Base-by-base conservation (phyloP, 1,284 basidiomycete species). In the Earliella scabrosa region DNA sequence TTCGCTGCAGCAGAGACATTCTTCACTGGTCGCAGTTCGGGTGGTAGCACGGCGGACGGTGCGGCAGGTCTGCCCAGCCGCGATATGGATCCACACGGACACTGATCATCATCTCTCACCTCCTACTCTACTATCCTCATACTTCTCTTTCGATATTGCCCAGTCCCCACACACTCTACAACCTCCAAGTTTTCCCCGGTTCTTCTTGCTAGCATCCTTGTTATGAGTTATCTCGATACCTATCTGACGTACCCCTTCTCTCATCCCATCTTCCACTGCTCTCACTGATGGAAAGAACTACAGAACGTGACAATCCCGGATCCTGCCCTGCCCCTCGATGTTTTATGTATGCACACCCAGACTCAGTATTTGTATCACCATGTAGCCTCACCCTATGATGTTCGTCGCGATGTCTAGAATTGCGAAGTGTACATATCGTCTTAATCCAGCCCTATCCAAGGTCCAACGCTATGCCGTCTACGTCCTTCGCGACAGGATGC, bases 1-100 rank as follows among this genome's bases (percentile, higher is more conserved):
- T 68, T 89, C 50, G 83, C 77, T 54, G 84, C 79, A 24, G 87
- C 88, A 8, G 88, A 90, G 65, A 79, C 83, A 6, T 80, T 90
- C 61, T 73, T 88, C 60, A 85, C 86, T 20, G 72, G 78, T 8
- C 61, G 70, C 26, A 59, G 61, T 7, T 45, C 62, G 9, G 61
- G 62, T 26, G 66, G 70, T 10, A 59, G 59, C 26, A 54, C 56
- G 9, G 52, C 61, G 10, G 70, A 69, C 10, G 65, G 66, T n/a
- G 57, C 59, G n/a, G 60, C 62, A 2, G 65, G 64, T 9, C 50
- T 63, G 45, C 44, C 65, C 21, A 49, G 59, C 23, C 62, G 68
- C 32, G 68, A 69, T 45, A 50, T 52, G 21, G 68, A 71, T 50
- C 35, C 63, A 3, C 67, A 67, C 45, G 66, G 67, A 46, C 63